Evolutionary conservation across 768 basidiomycete genomes (phyloP).

Genomic region (Kwoniella mangroviensis): DNA sequence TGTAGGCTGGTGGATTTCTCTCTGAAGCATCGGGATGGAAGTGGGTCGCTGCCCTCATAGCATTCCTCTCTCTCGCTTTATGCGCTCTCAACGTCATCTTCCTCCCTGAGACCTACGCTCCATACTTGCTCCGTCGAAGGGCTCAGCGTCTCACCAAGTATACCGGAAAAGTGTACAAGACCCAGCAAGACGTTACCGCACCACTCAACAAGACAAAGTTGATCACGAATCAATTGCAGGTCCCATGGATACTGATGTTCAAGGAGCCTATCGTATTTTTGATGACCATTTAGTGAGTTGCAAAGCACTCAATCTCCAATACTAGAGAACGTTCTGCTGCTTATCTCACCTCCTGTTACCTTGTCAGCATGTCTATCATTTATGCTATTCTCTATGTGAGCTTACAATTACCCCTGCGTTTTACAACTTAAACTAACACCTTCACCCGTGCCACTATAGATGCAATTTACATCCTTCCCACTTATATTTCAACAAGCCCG

Average conservation of each 20-base stretch:
- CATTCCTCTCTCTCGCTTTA: slow-evolving; percentile 42
- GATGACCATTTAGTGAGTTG: slow-evolving; percentile 44
- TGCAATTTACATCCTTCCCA: slow-evolving; percentile 57
- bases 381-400: background rate
- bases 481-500: slow-evolving; percentile 55
- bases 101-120: slow-evolving; percentile 55
- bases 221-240: slow-evolving; percentile 44
- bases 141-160: slow-evolving; percentile 39
- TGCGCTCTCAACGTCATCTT: slow-evolving; percentile 38
- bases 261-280: slow-evolving; percentile 54
- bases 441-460: slow-evolving; percentile 30
- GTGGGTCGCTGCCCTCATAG: slow-evolving; percentile 51
- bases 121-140: slow-evolving; percentile 48
- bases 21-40: slow-evolving; percentile 46
- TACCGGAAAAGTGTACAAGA: slow-evolving; percentile 49
- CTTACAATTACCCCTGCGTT: too few species aligned
- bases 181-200: slow-evolving; percentile 39
- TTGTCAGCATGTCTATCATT: background rate
- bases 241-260: slow-evolving; percentile 54
- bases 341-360: background rate
- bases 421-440: background rate
- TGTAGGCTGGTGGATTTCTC: slow-evolving; percentile 50
- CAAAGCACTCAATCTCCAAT: background rate
- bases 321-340: too few species aligned
- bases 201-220: slow-evolving; percentile 34